Evolutionary conservation across 345 rosid species (phyloP).

Genomic region (Excoecaria cochinchinensis): DNA sequence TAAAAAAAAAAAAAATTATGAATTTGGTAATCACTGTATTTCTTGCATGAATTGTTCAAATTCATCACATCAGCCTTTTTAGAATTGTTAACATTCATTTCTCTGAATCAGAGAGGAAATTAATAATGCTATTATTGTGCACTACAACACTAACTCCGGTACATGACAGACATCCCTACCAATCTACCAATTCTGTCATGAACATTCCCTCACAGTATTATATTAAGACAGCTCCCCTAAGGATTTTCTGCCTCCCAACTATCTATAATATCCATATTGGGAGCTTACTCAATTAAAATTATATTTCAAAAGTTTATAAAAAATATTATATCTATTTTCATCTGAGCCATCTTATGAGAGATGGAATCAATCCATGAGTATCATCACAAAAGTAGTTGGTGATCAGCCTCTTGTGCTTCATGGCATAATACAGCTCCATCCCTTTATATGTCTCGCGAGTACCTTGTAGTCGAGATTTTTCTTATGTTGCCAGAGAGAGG

Average conservation of each 20-base stretch:
- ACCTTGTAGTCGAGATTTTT: constrained; percentile 14
- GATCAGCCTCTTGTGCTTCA: constrained; percentile 11
- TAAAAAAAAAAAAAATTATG: too few relatives aligned
- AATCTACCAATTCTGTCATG: background rate
- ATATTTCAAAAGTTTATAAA: background rate
- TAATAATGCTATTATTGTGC: background rate
- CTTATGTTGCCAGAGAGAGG: constrained; percentile 11
- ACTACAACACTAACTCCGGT: constrained; percentile 13
- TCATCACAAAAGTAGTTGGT: constrained; percentile 3
- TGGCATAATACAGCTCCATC: background rate
- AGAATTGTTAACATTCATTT: too few relatives aligned
- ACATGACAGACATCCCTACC: constrained; percentile 17
- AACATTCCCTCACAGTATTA: background rate
- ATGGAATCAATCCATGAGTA: constrained; percentile 16
- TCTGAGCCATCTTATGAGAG: constrained; percentile 15
- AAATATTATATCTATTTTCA: background rate
- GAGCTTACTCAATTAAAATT: constrained; percentile 24
- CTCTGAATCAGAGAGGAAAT: background rate
- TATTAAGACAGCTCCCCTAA: constrained; percentile 8
- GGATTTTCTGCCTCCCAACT: constrained; percentile 24
- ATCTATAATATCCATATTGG: constrained; percentile 30
- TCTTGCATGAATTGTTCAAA: background rate
- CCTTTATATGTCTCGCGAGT: constrained; percentile 17
- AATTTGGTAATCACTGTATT: background rate
- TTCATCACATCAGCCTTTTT: background rate